Conservation (phyloP, 1,284 basidiomycete genomes). For the Apiotrichum mycotoxinovorans region DNA sequence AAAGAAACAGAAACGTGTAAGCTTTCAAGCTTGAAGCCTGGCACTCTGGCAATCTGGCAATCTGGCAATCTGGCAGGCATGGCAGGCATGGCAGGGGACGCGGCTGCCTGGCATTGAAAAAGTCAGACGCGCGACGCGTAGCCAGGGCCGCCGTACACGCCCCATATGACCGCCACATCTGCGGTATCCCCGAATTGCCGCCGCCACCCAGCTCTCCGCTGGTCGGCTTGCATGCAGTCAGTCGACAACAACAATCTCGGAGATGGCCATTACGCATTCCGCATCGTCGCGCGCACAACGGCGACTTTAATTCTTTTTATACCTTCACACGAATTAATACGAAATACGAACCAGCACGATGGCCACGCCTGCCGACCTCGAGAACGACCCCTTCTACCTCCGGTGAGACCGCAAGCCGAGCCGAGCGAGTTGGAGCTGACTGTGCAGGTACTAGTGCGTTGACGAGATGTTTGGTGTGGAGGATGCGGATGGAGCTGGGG, state of each 20-base stretch:
- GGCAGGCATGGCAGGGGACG: too few species aligned
- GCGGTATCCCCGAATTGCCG: neutral
- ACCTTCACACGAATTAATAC: too few species aligned
- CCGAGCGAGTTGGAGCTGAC: constrained; percentile 16
- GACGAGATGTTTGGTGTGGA: neutral
- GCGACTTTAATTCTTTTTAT: too few species aligned
- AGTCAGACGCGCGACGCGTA: neutral
- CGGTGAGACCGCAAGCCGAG: constrained; percentile 55
- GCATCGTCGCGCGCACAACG: too few species aligned
- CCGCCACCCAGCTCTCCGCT: neutral
- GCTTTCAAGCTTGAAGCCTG: too few species aligned
- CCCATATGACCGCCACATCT: neutral
- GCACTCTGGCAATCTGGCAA: too few species aligned
- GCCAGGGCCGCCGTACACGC: too few species aligned
- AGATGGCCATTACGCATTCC: too few species aligned
- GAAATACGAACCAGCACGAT: too few species aligned
- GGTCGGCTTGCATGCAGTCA: neutral
- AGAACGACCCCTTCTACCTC: constrained; percentile 73
- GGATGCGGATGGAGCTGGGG: constrained; percentile 12
- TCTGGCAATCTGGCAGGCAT: too few species aligned
- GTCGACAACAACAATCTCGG: neutral
- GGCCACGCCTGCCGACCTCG: constrained; percentile 28
- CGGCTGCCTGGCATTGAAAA: neutral
- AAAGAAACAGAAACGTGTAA: neutral
- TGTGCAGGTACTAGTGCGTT: constrained; percentile 76